Percentiles rank a stretch among this genome's conserved stretches.
Conservation (phyloP, 257 asterid species). For the Penstemon barbatus region DNA sequence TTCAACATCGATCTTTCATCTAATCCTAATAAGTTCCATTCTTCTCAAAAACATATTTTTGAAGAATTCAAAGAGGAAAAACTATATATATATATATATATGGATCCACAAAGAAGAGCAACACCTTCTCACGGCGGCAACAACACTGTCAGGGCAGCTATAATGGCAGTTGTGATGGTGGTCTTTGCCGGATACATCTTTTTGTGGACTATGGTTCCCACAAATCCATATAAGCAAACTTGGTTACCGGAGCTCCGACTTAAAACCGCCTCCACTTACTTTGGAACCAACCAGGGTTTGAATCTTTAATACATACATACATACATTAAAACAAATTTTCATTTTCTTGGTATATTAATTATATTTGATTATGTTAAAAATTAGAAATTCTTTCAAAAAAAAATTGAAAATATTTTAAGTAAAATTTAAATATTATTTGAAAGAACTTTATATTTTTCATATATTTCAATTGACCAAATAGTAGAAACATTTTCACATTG, state of each 20-base stretch:
- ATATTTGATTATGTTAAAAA: no score
- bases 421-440: no score
- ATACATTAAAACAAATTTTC: neutral
- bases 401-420: no score
- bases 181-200: conserved; percentile 53
- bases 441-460: no score
- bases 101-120: neutral
- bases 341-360: no score
- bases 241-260: conserved; percentile 59
- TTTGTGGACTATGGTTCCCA: conserved; percentile 67
- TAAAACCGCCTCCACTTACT: conserved; percentile 59
- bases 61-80: no score
- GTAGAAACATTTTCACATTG: no score
- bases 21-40: no score
- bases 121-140: conserved; percentile 29
- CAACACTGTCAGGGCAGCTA: conserved; percentile 33
- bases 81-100: neutral
- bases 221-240: conserved; percentile 35
- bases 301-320: neutral
- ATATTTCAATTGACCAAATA: no score
- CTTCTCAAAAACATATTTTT: no score
- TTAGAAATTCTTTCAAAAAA: no score
- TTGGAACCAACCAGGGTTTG: conserved; percentile 70
- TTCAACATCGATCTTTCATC: neutral
- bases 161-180: conserved; percentile 39